Evolutionary conservation across 2,329 filamentous ascomycete genomes (phyloP).

Genomic region (Talaromyces sp.): DNA sequence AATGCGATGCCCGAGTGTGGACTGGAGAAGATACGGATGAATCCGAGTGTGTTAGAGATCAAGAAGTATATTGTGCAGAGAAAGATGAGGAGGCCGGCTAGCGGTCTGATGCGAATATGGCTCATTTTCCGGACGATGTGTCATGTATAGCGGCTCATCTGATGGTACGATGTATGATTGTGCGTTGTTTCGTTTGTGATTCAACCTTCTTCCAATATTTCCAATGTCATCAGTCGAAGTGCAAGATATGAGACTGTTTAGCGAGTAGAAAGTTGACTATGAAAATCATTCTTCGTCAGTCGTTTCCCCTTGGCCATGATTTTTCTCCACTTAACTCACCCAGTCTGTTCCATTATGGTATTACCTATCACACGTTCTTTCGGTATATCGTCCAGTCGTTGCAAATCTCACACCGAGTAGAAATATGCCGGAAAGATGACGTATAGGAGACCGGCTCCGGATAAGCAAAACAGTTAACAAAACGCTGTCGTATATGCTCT

Average conservation of each 20-base stretch:
- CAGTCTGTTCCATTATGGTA: neutral
- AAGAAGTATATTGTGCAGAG: constrained; percentile 2
- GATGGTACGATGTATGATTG: neutral
- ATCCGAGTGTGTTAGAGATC: neutral
- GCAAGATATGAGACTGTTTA: neutral
- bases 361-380: neutral
- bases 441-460: neutral
- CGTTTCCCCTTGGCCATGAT: neutral
- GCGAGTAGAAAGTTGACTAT: neutral
- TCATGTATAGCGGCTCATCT: neutral
- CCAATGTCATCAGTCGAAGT: neutral
- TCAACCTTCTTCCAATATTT: neutral
- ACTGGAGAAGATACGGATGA: constrained; percentile 13
- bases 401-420: neutral
- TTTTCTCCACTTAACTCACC: neutral
- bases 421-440: neutral
- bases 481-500: neutral
- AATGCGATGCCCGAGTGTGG: constrained; percentile 15
- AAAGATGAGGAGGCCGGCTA: constrained; percentile 2
- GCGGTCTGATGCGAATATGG: constrained; percentile 9
- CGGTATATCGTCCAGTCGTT: neutral
- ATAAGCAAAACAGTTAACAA: neutral
- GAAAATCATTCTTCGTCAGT: neutral
- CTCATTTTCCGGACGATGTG: neutral
- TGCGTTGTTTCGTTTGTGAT: neutral